A percentile compares a stretch with the other conserved stretches of the same genome.
Evolutionary conservation across 257 asterid genomes (phyloP).

Genomic region (Petunia secreta): DNA sequence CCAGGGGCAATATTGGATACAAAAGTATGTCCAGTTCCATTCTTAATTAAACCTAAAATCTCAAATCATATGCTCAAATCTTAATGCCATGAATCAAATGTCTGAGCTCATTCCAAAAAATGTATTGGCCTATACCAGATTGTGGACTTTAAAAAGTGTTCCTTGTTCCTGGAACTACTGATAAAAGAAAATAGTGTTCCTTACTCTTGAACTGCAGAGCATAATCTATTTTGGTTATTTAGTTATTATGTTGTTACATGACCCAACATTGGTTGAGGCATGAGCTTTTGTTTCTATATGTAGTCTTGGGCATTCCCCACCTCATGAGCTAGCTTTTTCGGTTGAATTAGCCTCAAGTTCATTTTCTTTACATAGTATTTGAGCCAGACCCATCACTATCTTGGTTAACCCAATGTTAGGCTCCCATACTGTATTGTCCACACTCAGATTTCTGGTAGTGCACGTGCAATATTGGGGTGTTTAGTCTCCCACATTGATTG

Average conservation of each 20-base stretch:
- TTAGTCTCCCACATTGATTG: not conserved
- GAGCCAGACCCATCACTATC: not conserved
- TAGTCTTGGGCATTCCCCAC: not conserved
- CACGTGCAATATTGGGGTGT: not conserved
- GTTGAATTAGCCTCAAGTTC: not conserved
- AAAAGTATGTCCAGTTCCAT: not conserved
- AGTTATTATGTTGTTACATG: not conserved
- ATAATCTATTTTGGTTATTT: not conserved
- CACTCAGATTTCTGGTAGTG: not conserved
- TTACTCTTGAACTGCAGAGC: not conserved
- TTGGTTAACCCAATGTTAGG: not conserved
- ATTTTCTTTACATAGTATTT: not conserved
- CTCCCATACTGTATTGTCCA: not conserved
- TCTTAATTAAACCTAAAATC: not conserved
- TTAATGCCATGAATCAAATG: not conserved
- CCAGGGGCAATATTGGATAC: not conserved
- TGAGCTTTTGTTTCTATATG: not conserved
- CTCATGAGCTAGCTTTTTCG: not conserved
- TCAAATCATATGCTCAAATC: not conserved
- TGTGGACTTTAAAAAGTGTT: not conserved
- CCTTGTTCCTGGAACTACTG: not conserved
- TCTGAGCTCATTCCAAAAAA: not conserved
- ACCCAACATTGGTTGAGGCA: not conserved
- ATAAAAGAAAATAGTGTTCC: not conserved
- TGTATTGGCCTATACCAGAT: not conserved